These are phyloP conservation scores for Populus tremula DNA, from an alignment of 345 rosid species.

Conservation along the genomic window DNA sequence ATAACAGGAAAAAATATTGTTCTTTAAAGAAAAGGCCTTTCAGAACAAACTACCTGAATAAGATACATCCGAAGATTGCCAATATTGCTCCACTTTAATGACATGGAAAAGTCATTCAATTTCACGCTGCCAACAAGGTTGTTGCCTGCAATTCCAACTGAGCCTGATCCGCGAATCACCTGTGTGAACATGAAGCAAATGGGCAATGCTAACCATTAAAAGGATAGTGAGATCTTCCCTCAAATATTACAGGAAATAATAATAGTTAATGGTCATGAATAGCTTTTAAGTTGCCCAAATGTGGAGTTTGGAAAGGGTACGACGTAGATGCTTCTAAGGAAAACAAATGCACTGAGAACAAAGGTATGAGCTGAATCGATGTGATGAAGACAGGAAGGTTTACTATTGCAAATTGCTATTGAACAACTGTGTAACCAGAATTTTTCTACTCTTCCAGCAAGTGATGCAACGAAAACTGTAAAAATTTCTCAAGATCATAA, in stretches of 20 bases:
- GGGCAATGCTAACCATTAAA: slow-evolving; percentile 2
- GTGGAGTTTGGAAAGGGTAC: neutral
- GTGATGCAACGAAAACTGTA: no score
- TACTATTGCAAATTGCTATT: no score
- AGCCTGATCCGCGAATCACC: slow-evolving; percentile 71
- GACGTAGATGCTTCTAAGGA: no score
- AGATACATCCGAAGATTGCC: slow-evolving; percentile 77
- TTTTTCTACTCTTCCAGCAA: no score
- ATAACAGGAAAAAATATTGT: neutral
- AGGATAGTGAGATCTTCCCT: neutral
- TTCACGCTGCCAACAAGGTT: slow-evolving; percentile 81
- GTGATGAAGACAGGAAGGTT: no score
- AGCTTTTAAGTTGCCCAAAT: neutral
- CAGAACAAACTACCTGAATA: slow-evolving; percentile 55
- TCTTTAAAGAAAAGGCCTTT: neutral
- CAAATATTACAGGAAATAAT: neutral
- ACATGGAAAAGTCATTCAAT: slow-evolving; percentile 68
- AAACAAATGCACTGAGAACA: no score
- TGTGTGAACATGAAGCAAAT: slow-evolving; percentile 23
- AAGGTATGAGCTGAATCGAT: no score
- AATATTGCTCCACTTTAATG: slow-evolving; percentile 81
- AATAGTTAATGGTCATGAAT: neutral
- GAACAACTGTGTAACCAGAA: no score
- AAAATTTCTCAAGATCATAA: no score
- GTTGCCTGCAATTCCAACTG: slow-evolving; percentile 61